phyloP scores from a whole-genome alignment of 257 asterid genomes.

The Perilla frutescens region DNA sequence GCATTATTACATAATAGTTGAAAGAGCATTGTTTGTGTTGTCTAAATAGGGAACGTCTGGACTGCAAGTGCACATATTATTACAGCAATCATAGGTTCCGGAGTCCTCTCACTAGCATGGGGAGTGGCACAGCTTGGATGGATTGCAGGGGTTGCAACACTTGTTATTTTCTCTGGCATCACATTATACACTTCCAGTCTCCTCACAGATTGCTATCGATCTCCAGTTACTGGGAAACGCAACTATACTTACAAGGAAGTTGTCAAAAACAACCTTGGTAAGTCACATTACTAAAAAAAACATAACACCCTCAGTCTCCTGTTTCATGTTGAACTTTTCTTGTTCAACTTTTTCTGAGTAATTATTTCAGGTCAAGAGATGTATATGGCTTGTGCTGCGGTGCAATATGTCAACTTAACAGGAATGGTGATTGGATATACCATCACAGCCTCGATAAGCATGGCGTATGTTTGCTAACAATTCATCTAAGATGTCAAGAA shows the following conservation, averaged over 20 bases:
- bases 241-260: slow-evolving; percentile 74
- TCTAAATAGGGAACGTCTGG: slow-evolving; percentile 53
- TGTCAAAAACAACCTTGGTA: slow-evolving; percentile 66
- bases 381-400: slow-evolving; percentile 62
- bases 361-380: slow-evolving; percentile 48
- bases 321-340: no score
- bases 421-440: slow-evolving; percentile 76
- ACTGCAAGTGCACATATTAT: slow-evolving; percentile 82
- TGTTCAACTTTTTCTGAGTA: background rate
- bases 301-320: no score
- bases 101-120: slow-evolving; percentile 81
- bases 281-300: no score
- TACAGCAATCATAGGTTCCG: slow-evolving; percentile 74
- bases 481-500: background rate
- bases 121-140: slow-evolving; percentile 82
- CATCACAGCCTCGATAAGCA: slow-evolving; percentile 73
- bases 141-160: slow-evolving; percentile 62
- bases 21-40: slow-evolving; percentile 14
- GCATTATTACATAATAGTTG: background rate
- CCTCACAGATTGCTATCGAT: slow-evolving; percentile 67
- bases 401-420: slow-evolving; percentile 60
- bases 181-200: slow-evolving; percentile 63
- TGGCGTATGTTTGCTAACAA: slow-evolving; percentile 53
- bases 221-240: slow-evolving; percentile 57
- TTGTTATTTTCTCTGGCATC: slow-evolving; percentile 54